Percentiles rank a stretch among this genome's conserved stretches.
Evolutionary conservation across 805 yeast genomes (phyloP).

Genomic region (Candida michaelii): DNA sequence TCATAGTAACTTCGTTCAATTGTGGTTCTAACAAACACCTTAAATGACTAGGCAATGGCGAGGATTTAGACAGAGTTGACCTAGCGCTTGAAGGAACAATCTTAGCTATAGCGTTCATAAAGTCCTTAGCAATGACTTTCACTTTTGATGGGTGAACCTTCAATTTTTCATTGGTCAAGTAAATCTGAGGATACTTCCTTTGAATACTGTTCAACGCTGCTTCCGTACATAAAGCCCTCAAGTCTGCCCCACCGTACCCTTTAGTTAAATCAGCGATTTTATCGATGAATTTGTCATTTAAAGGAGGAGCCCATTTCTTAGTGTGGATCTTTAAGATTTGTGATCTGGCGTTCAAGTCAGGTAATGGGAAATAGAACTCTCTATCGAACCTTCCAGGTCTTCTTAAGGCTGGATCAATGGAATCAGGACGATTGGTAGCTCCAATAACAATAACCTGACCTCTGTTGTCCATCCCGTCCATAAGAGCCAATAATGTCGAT

Average conservation of each 20-base stretch:
- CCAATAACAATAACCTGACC: conserved; percentile 98
- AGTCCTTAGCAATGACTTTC: conserved; percentile 76
- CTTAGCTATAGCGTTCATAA: conserved; percentile 79
- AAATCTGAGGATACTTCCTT: conserved; percentile 90
- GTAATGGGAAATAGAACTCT: conserved; percentile 94
- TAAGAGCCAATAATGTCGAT: conserved; percentile 87
- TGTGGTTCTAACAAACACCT: conserved; percentile 60
- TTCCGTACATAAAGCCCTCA: conserved; percentile 92
- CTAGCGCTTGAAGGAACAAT: conserved; percentile 92
- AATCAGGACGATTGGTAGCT: conserved; percentile 96
- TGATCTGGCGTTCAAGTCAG: conserved; percentile 75
- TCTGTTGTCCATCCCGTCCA: conserved; percentile 99
- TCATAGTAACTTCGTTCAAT: conserved; percentile 44
- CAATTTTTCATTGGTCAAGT: conserved; percentile 70
- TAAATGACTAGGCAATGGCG: conserved; percentile 76
- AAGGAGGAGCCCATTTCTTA: conserved; percentile 80
- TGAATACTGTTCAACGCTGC: conserved; percentile 92
- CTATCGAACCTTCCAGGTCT: conserved; percentile 97
- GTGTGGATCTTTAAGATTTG: conserved; percentile 86
- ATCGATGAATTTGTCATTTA: conserved; percentile 54
- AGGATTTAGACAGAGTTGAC: conserved; percentile 68
- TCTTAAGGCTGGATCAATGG: conserved; percentile 96
- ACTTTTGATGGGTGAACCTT: conserved; percentile 70
- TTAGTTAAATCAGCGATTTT: conserved; percentile 79
- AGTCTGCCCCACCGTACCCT: conserved; percentile 98